Evolutionary conservation across 768 basidiomycete species (phyloP).

Genomic region (Antrodiella citrinella): DNA sequence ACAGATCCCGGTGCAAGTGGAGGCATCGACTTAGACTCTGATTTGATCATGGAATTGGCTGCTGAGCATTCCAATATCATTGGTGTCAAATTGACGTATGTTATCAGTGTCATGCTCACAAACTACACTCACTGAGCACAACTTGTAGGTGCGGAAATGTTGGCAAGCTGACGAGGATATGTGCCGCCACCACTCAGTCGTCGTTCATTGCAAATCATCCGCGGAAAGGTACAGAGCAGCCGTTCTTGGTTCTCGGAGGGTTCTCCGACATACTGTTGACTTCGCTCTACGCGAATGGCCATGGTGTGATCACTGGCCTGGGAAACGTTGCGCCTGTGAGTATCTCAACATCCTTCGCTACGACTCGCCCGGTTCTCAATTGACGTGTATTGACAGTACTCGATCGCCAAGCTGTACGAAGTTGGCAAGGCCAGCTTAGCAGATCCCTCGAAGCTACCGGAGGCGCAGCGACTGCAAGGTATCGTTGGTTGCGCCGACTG

Average conservation of each 20-base stretch:
- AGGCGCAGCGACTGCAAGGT: conserved; percentile 71
- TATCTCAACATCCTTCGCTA: too few relatives aligned
- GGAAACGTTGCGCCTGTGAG: conserved; percentile 75
- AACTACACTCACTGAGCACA: conserved; percentile 6
- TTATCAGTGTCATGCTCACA: conserved; percentile 8
- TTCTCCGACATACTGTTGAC: conserved; percentile 80
- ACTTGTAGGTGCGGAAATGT: conserved; percentile 74
- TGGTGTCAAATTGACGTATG: conserved; percentile 87
- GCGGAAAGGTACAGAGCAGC: conserved; percentile 54
- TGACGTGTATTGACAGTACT: too few relatives aligned
- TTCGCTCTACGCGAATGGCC: conserved; percentile 60
- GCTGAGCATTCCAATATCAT: conserved; percentile 65
- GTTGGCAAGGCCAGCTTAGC: conserved; percentile 48
- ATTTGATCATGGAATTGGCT: conserved; percentile 77
- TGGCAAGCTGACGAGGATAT: conserved; percentile 83
- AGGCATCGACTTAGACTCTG: conserved; percentile 88
- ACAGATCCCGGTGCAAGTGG: conserved; percentile 80
- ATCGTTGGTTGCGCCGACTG: conserved; percentile 76
- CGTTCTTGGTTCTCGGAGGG: conserved; percentile 83
- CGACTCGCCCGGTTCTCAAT: conserved; percentile 1
- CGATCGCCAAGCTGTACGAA: conserved; percentile 53
- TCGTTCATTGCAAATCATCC: conserved; percentile 53
- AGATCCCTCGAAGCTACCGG: conserved; percentile 49
- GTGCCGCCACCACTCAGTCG: conserved; percentile 51
- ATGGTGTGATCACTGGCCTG: conserved; percentile 88